Percentiles rank a stretch among this genome's conserved stretches.
These are phyloP conservation scores for Geosiphon pyriformis DNA, from an alignment of 192 early-diverging fungal species.

Conservation along the genomic window DNA sequence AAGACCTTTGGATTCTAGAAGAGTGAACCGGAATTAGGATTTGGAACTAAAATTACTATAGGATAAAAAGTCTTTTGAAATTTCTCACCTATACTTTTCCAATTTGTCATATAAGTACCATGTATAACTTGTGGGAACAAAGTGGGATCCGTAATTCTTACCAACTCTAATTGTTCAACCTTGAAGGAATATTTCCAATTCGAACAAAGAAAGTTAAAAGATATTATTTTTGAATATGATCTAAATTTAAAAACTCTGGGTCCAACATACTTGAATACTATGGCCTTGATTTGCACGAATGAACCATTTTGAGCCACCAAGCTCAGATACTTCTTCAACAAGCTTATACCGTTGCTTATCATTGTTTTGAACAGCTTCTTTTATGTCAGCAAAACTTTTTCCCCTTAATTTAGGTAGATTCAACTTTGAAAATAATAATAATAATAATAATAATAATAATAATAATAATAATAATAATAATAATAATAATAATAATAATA, in stretches of 20 bases:
- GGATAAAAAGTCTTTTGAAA: no score
- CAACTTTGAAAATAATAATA: constrained; percentile 34
- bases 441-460: no score
- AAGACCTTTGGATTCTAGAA: constrained; percentile 54
- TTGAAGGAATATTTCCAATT: background rate
- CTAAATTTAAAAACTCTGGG: no score
- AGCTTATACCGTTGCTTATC: constrained; percentile 80
- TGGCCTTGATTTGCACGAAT: constrained; percentile 92
- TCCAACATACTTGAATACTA: constrained; percentile 40
- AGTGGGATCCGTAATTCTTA: constrained; percentile 38
- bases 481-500: no score
- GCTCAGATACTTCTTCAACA: constrained; percentile 30
- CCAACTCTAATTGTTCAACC: constrained; percentile 44
- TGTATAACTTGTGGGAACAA: constrained; percentile 57
- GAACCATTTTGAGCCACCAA: constrained; percentile 34
- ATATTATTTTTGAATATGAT: no score
- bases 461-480: no score
- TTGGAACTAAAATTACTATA: no score
- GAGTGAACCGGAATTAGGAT: no score
- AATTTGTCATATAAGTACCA: constrained; percentile 55
- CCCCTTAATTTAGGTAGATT: constrained; percentile 50
- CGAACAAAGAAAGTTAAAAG: background rate
- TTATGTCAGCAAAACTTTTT: constrained; percentile 57
- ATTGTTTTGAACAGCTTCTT: constrained; percentile 64
- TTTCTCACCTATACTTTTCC: constrained; percentile 48